phyloP scores from a whole-genome alignment of 305 asterid genomes.

The Salvia sclarea region DNA sequence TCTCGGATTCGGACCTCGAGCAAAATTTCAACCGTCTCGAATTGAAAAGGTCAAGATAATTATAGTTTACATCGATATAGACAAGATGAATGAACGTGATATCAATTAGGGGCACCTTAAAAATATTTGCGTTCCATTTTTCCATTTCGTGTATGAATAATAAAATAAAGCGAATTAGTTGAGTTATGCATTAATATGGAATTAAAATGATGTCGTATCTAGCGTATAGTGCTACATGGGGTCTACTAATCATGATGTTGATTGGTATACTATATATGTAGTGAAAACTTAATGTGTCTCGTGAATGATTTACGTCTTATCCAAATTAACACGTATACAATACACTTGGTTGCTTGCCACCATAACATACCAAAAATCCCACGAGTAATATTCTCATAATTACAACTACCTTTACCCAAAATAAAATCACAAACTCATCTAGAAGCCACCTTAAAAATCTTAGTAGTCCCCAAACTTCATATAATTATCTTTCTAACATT shows the following conservation, averaged over 20 bases:
- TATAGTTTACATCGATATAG: too few species aligned
- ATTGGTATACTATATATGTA: conserved; percentile 2
- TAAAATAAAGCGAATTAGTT: too few species aligned
- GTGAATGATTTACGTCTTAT: conserved; percentile 14
- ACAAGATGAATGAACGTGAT: too few species aligned
- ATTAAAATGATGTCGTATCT: neutral
- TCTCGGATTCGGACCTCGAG: too few species aligned
- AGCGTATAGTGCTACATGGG: neutral
- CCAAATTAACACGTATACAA: neutral
- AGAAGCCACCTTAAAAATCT: neutral
- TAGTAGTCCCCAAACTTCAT: too few species aligned
- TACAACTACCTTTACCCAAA: neutral
- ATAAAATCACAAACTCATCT: neutral
- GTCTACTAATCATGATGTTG: neutral
- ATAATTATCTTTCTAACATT: too few species aligned
- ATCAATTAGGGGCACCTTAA: too few species aligned
- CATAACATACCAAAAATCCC: conserved; percentile 4
- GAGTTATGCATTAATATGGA: neutral
- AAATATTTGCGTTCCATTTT: too few species aligned
- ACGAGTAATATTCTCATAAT: neutral
- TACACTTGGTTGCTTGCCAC: conserved; percentile 19
- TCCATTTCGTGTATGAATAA: too few species aligned
- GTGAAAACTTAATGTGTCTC: conserved; percentile 18
- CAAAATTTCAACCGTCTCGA: too few species aligned
- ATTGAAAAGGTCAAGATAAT: too few species aligned